Evolutionary conservation across 257 asterid genomes (phyloP).

Genomic region (Orobanche coerulescens): DNA sequence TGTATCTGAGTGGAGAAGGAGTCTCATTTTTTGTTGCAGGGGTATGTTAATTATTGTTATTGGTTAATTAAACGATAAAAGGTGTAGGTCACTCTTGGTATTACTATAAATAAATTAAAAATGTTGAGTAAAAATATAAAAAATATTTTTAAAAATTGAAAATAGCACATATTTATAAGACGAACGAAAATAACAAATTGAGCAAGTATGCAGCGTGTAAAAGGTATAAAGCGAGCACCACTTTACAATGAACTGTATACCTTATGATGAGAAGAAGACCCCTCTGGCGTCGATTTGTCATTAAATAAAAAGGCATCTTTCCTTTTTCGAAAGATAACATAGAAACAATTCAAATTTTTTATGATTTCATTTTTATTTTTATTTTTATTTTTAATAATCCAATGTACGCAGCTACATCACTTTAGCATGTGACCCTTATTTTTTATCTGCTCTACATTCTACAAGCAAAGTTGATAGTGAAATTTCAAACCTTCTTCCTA

Average conservation of each 20-base stretch:
- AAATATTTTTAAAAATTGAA: too few species aligned
- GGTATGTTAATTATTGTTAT: too few species aligned
- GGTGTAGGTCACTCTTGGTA: too few species aligned
- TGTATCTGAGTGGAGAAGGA: too few species aligned
- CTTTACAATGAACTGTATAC: not conserved
- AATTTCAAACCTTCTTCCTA: constrained; percentile 31
- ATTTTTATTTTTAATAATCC: constrained; percentile 21
- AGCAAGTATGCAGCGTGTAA: too few species aligned
- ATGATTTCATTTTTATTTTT: constrained; percentile 5
- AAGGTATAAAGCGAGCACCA: too few species aligned
- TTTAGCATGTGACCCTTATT: constrained; percentile 31
- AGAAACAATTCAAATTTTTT: not conserved
- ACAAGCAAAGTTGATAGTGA: constrained; percentile 30
- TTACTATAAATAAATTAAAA: too few species aligned
- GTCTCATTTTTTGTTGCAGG: too few species aligned
- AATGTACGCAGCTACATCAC: constrained; percentile 27
- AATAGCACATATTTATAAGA: not conserved
- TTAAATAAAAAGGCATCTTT: constrained; percentile 24
- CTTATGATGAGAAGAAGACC: not conserved
- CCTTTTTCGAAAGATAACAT: not conserved
- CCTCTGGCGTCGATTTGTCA: not conserved
- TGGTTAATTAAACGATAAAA: too few species aligned
- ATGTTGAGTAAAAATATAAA: too few species aligned
- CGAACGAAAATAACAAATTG: too few species aligned
- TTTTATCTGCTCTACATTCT: constrained; percentile 21